These are phyloP conservation scores for Fusarium kyushuense DNA, from an alignment of 2,329 filamentous ascomycete species.

Conservation along the genomic window DNA sequence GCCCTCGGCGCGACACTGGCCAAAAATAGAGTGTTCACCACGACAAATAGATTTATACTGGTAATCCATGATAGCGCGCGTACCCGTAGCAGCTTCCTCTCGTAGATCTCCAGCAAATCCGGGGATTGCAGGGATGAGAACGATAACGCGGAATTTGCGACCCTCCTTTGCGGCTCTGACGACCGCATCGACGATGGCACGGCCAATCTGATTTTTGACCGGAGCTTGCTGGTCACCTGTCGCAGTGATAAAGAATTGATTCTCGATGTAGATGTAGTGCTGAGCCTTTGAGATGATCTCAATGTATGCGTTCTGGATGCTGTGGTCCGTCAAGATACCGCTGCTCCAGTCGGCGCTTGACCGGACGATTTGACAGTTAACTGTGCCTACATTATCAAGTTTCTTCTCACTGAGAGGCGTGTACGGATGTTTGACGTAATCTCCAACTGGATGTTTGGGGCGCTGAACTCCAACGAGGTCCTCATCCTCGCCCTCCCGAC, in stretches of 20 bases:
- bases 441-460: constrained; percentile 88
- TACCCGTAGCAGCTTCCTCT: constrained; percentile 84
- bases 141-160: constrained; percentile 90
- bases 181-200: constrained; percentile 90
- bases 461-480: constrained; percentile 89
- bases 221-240: constrained; percentile 89
- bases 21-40: constrained; percentile 91
- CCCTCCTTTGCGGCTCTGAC: constrained; percentile 83
- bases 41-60: constrained; percentile 97
- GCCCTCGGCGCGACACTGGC: constrained; percentile 76
- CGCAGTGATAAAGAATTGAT: constrained; percentile 98
- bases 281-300: constrained; percentile 88
- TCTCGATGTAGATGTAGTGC: constrained; percentile 97
- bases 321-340: constrained; percentile 85
- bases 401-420: constrained; percentile 75
- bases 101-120: constrained; percentile 94
- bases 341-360: constrained; percentile 95
- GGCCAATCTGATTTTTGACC: constrained; percentile 88
- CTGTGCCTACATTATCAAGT: constrained; percentile 74
- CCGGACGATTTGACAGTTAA: constrained; percentile 87
- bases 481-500: constrained; percentile 81
- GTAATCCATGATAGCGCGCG: constrained; percentile 96
- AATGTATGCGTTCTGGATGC: constrained; percentile 87
- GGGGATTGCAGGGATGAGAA: constrained; percentile 90
- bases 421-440: constrained; percentile 85